Conservation (phyloP, 2,329 filamentous ascomycete species). For the Colletotrichum sp. region DNA sequence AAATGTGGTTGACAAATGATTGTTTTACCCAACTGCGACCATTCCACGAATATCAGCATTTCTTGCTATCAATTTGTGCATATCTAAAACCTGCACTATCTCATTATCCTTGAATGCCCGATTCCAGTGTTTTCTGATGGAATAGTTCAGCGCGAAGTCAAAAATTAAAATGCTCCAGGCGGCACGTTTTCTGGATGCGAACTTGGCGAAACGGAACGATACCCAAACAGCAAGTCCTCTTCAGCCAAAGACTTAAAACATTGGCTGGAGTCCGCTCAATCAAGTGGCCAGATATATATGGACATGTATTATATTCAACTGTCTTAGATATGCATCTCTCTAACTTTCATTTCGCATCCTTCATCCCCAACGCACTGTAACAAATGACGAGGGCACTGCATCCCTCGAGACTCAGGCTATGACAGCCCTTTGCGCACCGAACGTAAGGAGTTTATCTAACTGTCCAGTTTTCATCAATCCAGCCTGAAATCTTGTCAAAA, state of each 20-base stretch:
- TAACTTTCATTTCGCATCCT: neutral
- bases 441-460: neutral
- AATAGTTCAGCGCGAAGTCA: neutral
- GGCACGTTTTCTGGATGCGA: neutral
- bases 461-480: conserved; percentile 18
- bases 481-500: conserved; percentile 20
- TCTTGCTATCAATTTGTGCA: neutral
- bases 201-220: neutral
- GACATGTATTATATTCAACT: neutral
- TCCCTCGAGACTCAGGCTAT: neutral
- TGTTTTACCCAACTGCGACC: neutral
- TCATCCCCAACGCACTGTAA: neutral
- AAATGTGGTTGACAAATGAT: neutral
- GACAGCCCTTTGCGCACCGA: neutral
- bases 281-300: neutral
- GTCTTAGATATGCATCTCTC: neutral
- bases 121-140: neutral
- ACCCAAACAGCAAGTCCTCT: neutral
- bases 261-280: neutral
- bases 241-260: neutral
- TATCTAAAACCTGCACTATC: neutral
- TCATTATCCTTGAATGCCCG: neutral
- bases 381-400: neutral
- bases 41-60: neutral
- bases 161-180: neutral